Conservation (phyloP, 2,329 filamentous ascomycete genomes). For the Fusarium cicatricum region DNA sequence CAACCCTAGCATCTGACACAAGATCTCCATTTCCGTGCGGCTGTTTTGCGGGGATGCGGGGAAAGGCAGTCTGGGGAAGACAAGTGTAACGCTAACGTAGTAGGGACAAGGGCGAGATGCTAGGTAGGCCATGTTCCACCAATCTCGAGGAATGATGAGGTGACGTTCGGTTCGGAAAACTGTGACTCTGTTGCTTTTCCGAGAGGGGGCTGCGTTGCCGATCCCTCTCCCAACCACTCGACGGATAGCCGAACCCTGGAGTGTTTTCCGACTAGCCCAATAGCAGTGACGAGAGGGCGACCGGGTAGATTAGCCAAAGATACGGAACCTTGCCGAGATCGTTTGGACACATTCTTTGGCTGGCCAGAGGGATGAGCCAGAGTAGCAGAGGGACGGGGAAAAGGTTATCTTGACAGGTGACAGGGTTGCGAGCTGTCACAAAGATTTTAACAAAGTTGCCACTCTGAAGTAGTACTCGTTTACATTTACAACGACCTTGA, state of each 20-base stretch:
- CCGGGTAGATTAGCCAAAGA: background rate
- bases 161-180: slow-evolving; percentile 7
- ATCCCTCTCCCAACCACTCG: background rate
- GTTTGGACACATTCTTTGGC: background rate
- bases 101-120: background rate
- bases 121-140: slow-evolving; percentile 1
- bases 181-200: background rate
- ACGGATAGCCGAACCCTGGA: background rate
- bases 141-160: slow-evolving; percentile 1
- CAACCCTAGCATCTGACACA: slow-evolving; percentile 2
- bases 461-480: background rate
- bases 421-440: background rate
- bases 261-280: background rate
- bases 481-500: too few relatives aligned
- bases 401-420: background rate
- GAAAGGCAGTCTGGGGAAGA: slow-evolving; percentile 6
- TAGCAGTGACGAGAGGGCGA: background rate
- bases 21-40: background rate
- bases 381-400: background rate
- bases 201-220: background rate
- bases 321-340: slow-evolving; percentile 7
- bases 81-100: background rate
- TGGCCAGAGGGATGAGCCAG: background rate
- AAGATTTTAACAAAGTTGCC: background rate
- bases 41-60: slow-evolving; percentile 7